These are phyloP conservation scores for Craterostigma plantagineum DNA, from an alignment of 257 asterid species.

Conservation along the genomic window DNA sequence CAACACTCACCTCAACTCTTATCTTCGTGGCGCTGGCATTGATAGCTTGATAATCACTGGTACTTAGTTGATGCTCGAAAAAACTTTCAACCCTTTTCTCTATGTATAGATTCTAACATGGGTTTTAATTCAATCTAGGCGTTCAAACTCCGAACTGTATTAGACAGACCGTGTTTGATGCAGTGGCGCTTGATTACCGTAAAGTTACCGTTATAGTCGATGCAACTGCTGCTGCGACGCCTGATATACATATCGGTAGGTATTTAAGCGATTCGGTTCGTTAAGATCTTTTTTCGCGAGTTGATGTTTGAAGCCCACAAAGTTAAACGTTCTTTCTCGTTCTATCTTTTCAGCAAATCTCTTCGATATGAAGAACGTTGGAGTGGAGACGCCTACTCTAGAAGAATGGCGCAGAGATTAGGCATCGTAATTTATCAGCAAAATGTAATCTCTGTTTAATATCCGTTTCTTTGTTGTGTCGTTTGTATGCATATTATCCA, in stretches of 20 bases:
- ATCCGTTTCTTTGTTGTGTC: no score
- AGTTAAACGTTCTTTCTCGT: neutral
- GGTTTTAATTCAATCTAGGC: conserved; percentile 20
- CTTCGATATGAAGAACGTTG: conserved; percentile 2
- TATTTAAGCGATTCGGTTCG: neutral
- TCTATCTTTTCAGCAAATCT: neutral
- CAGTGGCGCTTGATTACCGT: conserved; percentile 59
- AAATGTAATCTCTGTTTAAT: no score
- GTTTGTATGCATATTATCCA: no score
- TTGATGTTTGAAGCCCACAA: neutral
- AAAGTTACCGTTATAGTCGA: conserved; percentile 47
- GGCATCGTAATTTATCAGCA: neutral
- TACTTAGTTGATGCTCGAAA: conserved; percentile 11
- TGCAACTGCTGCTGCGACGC: conserved; percentile 85
- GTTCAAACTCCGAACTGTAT: conserved; percentile 93
- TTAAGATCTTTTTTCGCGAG: neutral
- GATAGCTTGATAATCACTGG: conserved; percentile 42
- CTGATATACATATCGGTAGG: conserved; percentile 59
- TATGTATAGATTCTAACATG: no score
- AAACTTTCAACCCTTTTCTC: no score
- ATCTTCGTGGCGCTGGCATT: conserved; percentile 52
- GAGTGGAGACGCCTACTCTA: neutral
- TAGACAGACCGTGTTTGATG: conserved; percentile 76
- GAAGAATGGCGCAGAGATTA: conserved; percentile 1
- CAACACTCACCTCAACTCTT: conserved; percentile 62